Percentiles rank a stretch among this genome's conserved stretches.
These are phyloP conservation scores for Candida maesae DNA, from an alignment of 805 yeast species.

Conservation along the genomic window DNA sequence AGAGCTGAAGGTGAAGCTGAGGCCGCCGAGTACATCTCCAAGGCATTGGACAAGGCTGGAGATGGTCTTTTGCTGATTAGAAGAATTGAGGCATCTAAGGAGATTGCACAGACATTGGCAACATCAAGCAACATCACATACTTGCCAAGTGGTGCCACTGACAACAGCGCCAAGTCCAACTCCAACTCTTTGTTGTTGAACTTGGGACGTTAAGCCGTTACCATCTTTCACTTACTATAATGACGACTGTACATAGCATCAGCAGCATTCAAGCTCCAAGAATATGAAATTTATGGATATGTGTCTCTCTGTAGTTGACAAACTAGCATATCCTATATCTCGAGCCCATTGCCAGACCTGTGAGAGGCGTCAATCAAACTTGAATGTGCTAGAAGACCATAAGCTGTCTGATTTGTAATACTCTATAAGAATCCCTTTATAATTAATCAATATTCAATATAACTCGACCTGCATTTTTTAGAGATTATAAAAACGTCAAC, in stretches of 20 bases:
- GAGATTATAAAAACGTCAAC: too few relatives aligned
- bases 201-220: conserved; percentile 57
- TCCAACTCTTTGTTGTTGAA: conserved; percentile 59
- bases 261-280: too few relatives aligned
- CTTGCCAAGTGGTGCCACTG: conserved; percentile 55
- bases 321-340: too few relatives aligned
- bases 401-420: too few relatives aligned
- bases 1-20: conserved; percentile 99
- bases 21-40: conserved; percentile 92
- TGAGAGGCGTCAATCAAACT: too few relatives aligned
- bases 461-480: too few relatives aligned
- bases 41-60: conserved; percentile 90
- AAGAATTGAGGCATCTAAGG: conserved; percentile 95
- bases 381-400: too few relatives aligned
- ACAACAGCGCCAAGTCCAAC: conserved; percentile 27
- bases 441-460: too few relatives aligned
- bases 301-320: too few relatives aligned
- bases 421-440: too few relatives aligned
- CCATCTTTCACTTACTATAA: neutral
- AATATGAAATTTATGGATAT: too few relatives aligned
- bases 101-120: conserved; percentile 86
- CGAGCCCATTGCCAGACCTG: too few relatives aligned
- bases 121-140: conserved; percentile 82
- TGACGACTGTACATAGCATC: conserved; percentile 8
- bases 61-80: conserved; percentile 92